Percentiles rank a stretch among this genome's conserved stretches.
Conservation (phyloP, 495 filamentous ascomycete species). For the Neurospora tetraspora region DNA sequence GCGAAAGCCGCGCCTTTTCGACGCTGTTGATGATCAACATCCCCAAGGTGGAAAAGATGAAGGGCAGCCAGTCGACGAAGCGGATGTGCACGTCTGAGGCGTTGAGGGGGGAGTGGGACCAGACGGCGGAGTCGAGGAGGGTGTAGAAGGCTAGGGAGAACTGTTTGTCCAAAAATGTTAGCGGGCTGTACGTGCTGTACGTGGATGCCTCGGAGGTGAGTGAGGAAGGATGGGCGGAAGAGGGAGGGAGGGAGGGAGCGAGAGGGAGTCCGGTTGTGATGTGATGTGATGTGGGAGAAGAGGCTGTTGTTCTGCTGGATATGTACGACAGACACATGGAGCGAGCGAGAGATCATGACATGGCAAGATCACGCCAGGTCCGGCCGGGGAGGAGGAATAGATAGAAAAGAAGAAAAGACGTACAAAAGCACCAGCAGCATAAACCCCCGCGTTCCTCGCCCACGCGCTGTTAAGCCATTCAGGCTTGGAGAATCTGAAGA, state of each 20-base stretch:
- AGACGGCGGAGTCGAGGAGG: slow-evolving; percentile 84
- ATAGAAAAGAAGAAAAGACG: slow-evolving; percentile 15
- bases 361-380: not conserved
- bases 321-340: not conserved
- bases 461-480: slow-evolving; percentile 85
- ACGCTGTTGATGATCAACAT: slow-evolving; percentile 99
- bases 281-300: not conserved
- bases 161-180: slow-evolving; percentile 36
- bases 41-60: slow-evolving; percentile 85
- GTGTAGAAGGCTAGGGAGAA: slow-evolving; percentile 97
- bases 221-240: too few relatives aligned
- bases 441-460: slow-evolving; percentile 74
- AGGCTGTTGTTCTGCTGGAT: not conserved
- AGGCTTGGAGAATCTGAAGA: slow-evolving; percentile 71
- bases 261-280: not conserved
- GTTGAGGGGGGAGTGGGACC: slow-evolving; percentile 71
- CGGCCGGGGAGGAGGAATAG: not conserved
- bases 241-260: not conserved
- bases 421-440: slow-evolving; percentile 78
- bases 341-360: not conserved
- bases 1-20: slow-evolving; percentile 75
- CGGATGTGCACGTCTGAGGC: slow-evolving; percentile 76
- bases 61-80: slow-evolving; percentile 97
- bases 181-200: not conserved
- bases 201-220: not conserved